Base-by-base conservation (phyloP, 2,329 filamentous ascomycete genomes). In the Cytospora leucostoma region DNA sequence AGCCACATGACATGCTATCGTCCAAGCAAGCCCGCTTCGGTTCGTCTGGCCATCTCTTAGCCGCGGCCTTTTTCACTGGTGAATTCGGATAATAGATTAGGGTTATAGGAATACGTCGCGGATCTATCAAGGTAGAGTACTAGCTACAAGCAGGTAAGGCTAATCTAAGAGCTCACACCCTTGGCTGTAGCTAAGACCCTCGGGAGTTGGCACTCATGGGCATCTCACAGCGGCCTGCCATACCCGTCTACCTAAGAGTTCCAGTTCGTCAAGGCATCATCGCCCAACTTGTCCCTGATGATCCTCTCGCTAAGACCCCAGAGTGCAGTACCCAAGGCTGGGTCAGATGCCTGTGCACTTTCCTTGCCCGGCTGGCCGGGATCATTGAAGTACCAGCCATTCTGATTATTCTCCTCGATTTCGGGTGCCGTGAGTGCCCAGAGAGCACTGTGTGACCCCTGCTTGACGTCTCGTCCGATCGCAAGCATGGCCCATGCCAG, bases 401-500 rank as follows among this genome's bases (percentile, higher is more conserved):
- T 81, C 70, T 74, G 69, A 5, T 75, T 69, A 64, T 78, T 76
- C 62, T 80, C 71, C 40, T 79, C 75, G 1, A 80, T 70, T 50
- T 77, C 75, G 0, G 76, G 71, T 6, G 74, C 73, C 4, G 77
- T 79, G 47, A 78, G 68, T 0, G 78, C 77, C 71, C 74, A 80
- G 49, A 80, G 67, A 0, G 77, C 75, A 63, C 76, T 79, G 69
- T 76, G 80, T 0, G 78, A 74, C 0, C 78, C 79, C 51, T 81
- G 77, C 63, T 80, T 74, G 0, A 73, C 68, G 34, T 74, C 73
- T 0, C 78, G 72, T 1, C 78, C 73, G 2, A 74, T 64, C 0
- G 73, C 66, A 7, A 74, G 61, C 73, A 75, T 77, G 0, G 71
- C 69, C 63, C 69, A 75, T 0, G 74, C 72, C 2, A 79, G 63